Evolutionary conservation across 805 yeast species (phyloP).

Genomic region (Kodamaea sagamina): DNA sequence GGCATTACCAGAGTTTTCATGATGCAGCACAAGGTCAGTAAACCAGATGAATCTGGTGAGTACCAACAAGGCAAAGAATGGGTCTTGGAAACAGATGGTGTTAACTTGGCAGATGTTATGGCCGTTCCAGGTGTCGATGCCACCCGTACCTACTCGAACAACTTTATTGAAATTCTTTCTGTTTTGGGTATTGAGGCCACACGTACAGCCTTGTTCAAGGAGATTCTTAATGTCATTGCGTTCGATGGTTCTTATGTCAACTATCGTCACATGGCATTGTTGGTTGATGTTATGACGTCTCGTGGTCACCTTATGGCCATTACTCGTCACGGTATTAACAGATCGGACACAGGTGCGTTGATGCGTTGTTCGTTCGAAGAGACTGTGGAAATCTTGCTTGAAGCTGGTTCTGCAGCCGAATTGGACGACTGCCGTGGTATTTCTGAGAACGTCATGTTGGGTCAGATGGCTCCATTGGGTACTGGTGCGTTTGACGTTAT

Average conservation of each 20-base stretch:
- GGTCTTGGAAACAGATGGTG: slow-evolving; percentile 99
- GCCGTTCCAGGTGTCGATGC: slow-evolving; percentile 94
- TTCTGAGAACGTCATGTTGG: slow-evolving; percentile 95
- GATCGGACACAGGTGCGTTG: slow-evolving; percentile 97
- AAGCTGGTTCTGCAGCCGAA: slow-evolving; percentile 98
- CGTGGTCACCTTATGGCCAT: slow-evolving; percentile 98
- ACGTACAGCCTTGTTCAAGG: slow-evolving; percentile 88
- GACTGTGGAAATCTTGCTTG: slow-evolving; percentile 94
- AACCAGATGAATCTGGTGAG: slow-evolving; percentile 82
- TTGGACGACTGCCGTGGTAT: slow-evolving; percentile 98
- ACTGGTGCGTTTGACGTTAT: slow-evolving; percentile 97
- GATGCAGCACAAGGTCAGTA: slow-evolving; percentile 78
- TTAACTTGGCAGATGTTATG: slow-evolving; percentile 92
- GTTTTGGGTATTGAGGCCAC: slow-evolving; percentile 99
- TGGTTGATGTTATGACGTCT: slow-evolving; percentile 98
- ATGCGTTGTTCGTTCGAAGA: slow-evolving; percentile 99
- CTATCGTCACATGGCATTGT: slow-evolving; percentile 95
- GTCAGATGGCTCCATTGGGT: slow-evolving; percentile 98
- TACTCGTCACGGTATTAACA: slow-evolving; percentile 98
- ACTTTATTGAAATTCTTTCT: slow-evolving; percentile 91
- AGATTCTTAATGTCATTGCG: slow-evolving; percentile 95
- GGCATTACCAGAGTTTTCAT: slow-evolving; percentile 88
- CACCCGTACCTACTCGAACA: slow-evolving; percentile 87
- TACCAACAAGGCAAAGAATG: slow-evolving; percentile 89
- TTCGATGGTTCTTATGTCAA: slow-evolving; percentile 99